Evolutionary conservation across 2,329 filamentous ascomycete species (phyloP).

Genomic region (Didymosphaeria variabile): DNA sequence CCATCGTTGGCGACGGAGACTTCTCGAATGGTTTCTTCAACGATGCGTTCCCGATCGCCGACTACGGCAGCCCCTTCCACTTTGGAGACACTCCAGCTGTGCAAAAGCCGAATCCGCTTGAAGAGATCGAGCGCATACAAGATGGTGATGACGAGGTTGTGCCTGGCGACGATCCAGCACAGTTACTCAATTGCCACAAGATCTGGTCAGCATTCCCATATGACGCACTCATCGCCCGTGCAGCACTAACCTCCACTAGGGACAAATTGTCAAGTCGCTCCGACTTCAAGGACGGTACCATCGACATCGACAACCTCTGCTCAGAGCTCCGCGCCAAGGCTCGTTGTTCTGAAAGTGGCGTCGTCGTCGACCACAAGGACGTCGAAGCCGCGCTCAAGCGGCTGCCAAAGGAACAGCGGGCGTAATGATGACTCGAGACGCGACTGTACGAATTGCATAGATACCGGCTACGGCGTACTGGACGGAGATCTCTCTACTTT

Average conservation of each 20-base stretch:
- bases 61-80: constrained; percentile 85
- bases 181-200: constrained; percentile 84
- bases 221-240: constrained; percentile 7
- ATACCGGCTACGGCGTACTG: constrained; percentile 26
- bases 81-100: constrained; percentile 59
- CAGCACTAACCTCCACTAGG: constrained; percentile 67
- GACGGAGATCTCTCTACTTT: constrained; percentile 9
- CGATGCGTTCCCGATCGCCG: constrained; percentile 79
- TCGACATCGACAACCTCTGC: constrained; percentile 93
- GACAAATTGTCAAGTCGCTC: constrained; percentile 88
- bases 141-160: constrained; percentile 73
- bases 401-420: constrained; percentile 47
- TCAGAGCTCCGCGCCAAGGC: constrained; percentile 94
- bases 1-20: constrained; percentile 72
- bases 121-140: constrained; percentile 79
- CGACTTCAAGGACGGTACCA: constrained; percentile 87
- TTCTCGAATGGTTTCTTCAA: constrained; percentile 75
- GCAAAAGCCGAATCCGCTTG: constrained; percentile 71
- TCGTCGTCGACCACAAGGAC: constrained; percentile 87
- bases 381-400: constrained; percentile 72
- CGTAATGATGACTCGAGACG: constrained; percentile 3
- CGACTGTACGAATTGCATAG: constrained; percentile 25
- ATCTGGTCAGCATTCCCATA: constrained; percentile 76
- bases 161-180: constrained; percentile 66
- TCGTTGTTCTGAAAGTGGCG: constrained; percentile 89